phyloP scores from a whole-genome alignment of 2,329 filamentous ascomycete genomes.

The Lecanicillium sp. region DNA sequence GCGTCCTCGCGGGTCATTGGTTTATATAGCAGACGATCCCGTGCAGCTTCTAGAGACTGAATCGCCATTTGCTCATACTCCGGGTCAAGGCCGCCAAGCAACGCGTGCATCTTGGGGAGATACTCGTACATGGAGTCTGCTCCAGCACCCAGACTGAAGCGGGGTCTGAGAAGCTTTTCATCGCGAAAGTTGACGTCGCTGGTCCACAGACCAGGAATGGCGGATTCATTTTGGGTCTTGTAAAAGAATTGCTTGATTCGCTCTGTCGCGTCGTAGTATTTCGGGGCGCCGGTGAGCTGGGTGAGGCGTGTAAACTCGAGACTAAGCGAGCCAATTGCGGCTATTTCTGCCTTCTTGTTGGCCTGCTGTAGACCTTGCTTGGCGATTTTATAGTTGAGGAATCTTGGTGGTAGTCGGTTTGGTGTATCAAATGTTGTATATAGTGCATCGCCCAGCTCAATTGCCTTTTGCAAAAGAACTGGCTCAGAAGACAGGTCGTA shows the following conservation, averaged over 20 bases:
- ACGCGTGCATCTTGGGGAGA: constrained; percentile 47
- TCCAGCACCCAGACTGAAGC: constrained; percentile 36
- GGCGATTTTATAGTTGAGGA: constrained; percentile 34
- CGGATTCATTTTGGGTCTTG: constrained; percentile 55
- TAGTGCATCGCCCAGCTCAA: constrained; percentile 45
- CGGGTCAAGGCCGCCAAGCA: constrained; percentile 57
- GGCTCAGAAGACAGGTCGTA: constrained; percentile 42
- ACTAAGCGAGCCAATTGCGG: constrained; percentile 55
- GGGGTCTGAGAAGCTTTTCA: constrained; percentile 32
- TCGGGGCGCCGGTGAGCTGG: constrained; percentile 62
- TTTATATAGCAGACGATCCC: constrained; percentile 56
- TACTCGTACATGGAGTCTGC: constrained; percentile 50
- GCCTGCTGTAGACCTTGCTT: constrained; percentile 28
- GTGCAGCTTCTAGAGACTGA: constrained; percentile 51
- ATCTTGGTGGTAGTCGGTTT: constrained; percentile 40
- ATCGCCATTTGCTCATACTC: constrained; percentile 60
- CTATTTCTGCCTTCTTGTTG: constrained; percentile 29
- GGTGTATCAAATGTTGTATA: constrained; percentile 46
- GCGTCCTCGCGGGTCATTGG: constrained; percentile 53
- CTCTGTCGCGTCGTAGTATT: constrained; percentile 69
- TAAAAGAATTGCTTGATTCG: constrained; percentile 63
- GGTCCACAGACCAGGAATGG: constrained; percentile 67
- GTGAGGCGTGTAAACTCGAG: constrained; percentile 69
- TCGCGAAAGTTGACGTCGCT: constrained; percentile 51
- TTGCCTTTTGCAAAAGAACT: constrained; percentile 39